Conservation (phyloP, 805 yeast genomes). For the Candida silvicultrix region DNA sequence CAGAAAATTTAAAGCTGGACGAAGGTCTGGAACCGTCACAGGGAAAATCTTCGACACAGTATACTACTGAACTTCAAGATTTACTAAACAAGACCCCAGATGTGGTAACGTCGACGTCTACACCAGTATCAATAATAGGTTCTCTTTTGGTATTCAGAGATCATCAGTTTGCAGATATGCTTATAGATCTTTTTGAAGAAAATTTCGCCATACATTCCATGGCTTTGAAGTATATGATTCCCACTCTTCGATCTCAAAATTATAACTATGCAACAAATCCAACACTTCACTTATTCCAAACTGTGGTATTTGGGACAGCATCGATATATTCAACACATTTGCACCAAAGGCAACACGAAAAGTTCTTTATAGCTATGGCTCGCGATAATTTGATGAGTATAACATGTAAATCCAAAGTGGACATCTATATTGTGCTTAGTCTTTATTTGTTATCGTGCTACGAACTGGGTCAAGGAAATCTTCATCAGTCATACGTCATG, state of each 20-base stretch:
- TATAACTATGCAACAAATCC: conserved; percentile 14
- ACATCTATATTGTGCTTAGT: conserved; percentile 20
- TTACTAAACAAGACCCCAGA: background rate
- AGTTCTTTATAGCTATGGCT: conserved; percentile 21
- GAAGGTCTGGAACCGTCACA: background rate
- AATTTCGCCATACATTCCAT: conserved; percentile 13
- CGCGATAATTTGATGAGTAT: conserved; percentile 18
- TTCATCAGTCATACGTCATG: conserved; percentile 24
- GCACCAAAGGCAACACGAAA: conserved; percentile 4
- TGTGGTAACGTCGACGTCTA: background rate
- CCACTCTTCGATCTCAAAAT: conserved; percentile 9
- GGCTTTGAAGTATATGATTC: conserved; percentile 9
- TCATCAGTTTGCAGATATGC: conserved; percentile 5
- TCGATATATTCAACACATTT: conserved; percentile 18
- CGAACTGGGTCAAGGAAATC: conserved; percentile 25
- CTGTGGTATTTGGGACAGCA: conserved; percentile 21
- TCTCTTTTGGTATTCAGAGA: conserved; percentile 13
- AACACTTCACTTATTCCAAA: conserved; percentile 20
- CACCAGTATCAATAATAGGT: conserved; percentile 8
- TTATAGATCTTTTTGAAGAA: conserved; percentile 11
- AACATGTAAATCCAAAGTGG: conserved; percentile 11
- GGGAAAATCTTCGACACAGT: background rate
- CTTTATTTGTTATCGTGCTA: conserved; percentile 24
- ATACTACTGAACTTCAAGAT: background rate
- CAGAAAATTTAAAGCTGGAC: background rate